Evolutionary conservation across 768 basidiomycete genomes (phyloP).

Genomic region (Auricularia cornea): DNA sequence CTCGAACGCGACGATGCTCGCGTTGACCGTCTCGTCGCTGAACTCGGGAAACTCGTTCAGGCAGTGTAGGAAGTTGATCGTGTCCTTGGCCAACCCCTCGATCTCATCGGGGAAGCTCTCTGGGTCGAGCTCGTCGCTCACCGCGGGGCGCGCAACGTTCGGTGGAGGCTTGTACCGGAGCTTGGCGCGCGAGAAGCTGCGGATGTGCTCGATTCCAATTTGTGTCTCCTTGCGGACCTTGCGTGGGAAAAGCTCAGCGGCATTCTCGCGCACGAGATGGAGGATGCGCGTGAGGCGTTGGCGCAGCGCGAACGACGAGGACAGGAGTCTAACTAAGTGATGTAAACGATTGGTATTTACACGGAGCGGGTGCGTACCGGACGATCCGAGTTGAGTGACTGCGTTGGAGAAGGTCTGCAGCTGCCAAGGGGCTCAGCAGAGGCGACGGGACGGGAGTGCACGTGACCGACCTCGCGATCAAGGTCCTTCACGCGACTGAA

Average conservation of each 20-base stretch:
- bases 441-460: slow-evolving; percentile 1
- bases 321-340: slow-evolving; percentile 51
- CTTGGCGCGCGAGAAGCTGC: neutral
- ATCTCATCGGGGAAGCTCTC: slow-evolving; percentile 63
- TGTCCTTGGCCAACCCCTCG: slow-evolving; percentile 52
- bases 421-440: slow-evolving; percentile 28
- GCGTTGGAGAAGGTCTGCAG: slow-evolving; percentile 71
- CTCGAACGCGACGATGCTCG: slow-evolving; percentile 58
- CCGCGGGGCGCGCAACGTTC: slow-evolving; percentile 43
- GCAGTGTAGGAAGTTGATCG: slow-evolving; percentile 58
- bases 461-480: slow-evolving; percentile 48
- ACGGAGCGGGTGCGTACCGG: slow-evolving; percentile 19
- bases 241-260: slow-evolving; percentile 66
- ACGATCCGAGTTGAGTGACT: slow-evolving; percentile 66
- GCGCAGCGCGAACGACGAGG: slow-evolving; percentile 63
- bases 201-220: neutral
- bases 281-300: slow-evolving; percentile 60
- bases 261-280: slow-evolving; percentile 66
- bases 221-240: slow-evolving; percentile 33
- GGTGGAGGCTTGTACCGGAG: slow-evolving; percentile 14
- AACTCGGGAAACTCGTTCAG: slow-evolving; percentile 60
- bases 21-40: slow-evolving; percentile 58
- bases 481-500: slow-evolving; percentile 51
- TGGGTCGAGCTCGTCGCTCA: slow-evolving; percentile 49
- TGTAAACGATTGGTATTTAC: no score